Conservation (phyloP, 805 yeast genomes). For the Candida broadrunensis region DNA sequence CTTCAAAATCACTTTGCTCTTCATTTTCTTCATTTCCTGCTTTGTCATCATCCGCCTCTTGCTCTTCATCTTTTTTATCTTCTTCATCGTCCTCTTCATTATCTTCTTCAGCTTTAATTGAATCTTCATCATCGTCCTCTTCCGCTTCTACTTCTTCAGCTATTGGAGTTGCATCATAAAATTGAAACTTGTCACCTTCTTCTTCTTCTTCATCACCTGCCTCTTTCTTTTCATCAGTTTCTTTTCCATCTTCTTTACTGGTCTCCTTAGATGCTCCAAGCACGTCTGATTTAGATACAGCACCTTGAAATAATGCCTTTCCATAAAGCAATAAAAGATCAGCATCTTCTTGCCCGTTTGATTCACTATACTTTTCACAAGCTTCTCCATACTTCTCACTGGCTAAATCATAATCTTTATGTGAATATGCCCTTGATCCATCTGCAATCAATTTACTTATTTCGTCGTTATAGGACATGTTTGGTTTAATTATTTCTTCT, state of each 20-base stretch:
- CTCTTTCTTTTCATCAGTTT: slow-evolving; percentile 22
- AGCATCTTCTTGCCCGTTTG: slow-evolving; percentile 62
- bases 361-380: slow-evolving; percentile 53
- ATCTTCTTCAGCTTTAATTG: slow-evolving; percentile 45
- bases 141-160: slow-evolving; percentile 18
- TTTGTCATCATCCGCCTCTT: slow-evolving; percentile 8
- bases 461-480: slow-evolving; percentile 30
- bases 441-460: slow-evolving; percentile 49
- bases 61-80: slow-evolving; percentile 7
- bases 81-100: slow-evolving; percentile 41
- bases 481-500: no score
- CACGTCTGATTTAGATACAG: slow-evolving; percentile 70
- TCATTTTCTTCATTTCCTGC: slow-evolving; percentile 25
- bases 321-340: slow-evolving; percentile 76
- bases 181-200: slow-evolving; percentile 26
- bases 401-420: slow-evolving; percentile 65
- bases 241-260: slow-evolving; percentile 18
- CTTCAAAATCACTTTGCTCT: slow-evolving; percentile 71
- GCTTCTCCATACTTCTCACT: slow-evolving; percentile 71
- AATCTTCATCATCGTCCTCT: slow-evolving; percentile 13
- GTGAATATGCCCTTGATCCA: slow-evolving; percentile 65
- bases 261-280: slow-evolving; percentile 47
- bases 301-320: slow-evolving; percentile 73
- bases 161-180: slow-evolving; percentile 21
- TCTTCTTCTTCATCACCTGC: slow-evolving; percentile 18